phyloP scores from a whole-genome alignment of 441 rosid species.

The Erodium trifolium region DNA sequence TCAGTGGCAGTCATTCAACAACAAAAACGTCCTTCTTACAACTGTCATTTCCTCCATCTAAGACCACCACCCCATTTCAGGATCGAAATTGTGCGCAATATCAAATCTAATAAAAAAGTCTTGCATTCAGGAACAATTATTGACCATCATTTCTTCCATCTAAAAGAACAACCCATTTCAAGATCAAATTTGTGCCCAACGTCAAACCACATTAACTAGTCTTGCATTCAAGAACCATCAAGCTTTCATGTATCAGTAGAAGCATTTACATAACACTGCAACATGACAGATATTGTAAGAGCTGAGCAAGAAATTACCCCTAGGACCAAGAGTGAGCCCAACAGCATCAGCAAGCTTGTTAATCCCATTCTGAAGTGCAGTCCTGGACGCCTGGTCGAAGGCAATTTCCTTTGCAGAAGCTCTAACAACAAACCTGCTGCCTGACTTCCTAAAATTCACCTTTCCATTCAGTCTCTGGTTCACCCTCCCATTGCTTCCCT shows the following conservation, averaged over 20 bases:
- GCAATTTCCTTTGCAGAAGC: conserved; percentile 82
- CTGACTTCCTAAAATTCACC: conserved; percentile 40
- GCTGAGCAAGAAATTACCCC: conserved; percentile 43
- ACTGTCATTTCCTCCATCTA: neutral
- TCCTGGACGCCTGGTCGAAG: conserved; percentile 75
- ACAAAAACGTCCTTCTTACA: neutral
- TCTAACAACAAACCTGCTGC: conserved; percentile 40
- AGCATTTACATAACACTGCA: neutral
- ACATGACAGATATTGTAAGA: neutral
- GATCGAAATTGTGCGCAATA: neutral
- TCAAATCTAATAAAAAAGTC: neutral
- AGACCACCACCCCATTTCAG: neutral
- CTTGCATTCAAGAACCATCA: neutral
- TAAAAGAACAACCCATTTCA: neutral
- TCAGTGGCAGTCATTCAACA: neutral
- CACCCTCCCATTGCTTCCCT: conserved; percentile 30
- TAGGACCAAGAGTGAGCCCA: conserved; percentile 92
- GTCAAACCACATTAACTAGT: neutral
- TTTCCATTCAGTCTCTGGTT: conserved; percentile 43
- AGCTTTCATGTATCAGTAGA: neutral
- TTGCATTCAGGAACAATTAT: neutral
- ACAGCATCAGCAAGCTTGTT: conserved; percentile 93
- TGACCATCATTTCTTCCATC: neutral
- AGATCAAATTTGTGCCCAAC: neutral
- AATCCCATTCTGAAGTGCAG: conserved; percentile 82